Percentiles rank a stretch among this genome's conserved stretches.
phyloP scores from a whole-genome alignment of 768 basidiomycete species.

The Tricholoma furcatifolium region DNA sequence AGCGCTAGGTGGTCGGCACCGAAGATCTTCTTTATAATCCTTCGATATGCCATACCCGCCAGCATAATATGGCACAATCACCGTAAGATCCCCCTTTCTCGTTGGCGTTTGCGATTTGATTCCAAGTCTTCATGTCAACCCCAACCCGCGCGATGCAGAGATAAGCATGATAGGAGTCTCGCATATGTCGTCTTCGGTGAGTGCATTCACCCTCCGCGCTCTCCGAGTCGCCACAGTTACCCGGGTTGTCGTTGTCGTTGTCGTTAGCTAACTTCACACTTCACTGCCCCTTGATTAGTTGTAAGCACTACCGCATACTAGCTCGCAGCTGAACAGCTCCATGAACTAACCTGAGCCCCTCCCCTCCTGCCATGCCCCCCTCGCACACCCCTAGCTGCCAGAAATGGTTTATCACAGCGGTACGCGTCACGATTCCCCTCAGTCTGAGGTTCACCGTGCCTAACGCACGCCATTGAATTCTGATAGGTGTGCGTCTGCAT shows the following conservation, averaged over 20 bases:
- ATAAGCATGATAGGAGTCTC: background rate
- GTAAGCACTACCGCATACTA: conserved; percentile 9
- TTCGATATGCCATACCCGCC: conserved; percentile 35
- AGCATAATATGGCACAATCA: conserved; percentile 21
- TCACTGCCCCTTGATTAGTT: conserved; percentile 5
- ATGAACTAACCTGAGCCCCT: too few relatives aligned
- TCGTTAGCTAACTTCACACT: background rate
- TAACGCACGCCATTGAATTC: too few relatives aligned
- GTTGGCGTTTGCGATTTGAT: background rate
- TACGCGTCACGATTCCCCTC: background rate
- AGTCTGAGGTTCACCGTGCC: background rate
- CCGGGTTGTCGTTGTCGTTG: too few relatives aligned
- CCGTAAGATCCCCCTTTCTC: background rate
- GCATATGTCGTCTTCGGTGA: background rate
- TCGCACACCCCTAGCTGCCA: conserved; percentile 5
- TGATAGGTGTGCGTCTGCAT: conserved; percentile 32
- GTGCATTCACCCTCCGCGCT: too few relatives aligned
- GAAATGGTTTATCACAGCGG: conserved; percentile 16
- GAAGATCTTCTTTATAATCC: conserved; percentile 38
- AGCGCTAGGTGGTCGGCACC: conserved; percentile 31
- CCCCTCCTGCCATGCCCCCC: background rate
- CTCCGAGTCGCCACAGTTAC: too few relatives aligned
- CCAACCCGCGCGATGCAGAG: too few relatives aligned
- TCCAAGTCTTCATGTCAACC: too few relatives aligned
- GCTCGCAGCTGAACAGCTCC: too few relatives aligned